These are phyloP conservation scores for Ramalina intermedia DNA, from an alignment of 495 filamentous ascomycete species.

Conservation along the genomic window DNA sequence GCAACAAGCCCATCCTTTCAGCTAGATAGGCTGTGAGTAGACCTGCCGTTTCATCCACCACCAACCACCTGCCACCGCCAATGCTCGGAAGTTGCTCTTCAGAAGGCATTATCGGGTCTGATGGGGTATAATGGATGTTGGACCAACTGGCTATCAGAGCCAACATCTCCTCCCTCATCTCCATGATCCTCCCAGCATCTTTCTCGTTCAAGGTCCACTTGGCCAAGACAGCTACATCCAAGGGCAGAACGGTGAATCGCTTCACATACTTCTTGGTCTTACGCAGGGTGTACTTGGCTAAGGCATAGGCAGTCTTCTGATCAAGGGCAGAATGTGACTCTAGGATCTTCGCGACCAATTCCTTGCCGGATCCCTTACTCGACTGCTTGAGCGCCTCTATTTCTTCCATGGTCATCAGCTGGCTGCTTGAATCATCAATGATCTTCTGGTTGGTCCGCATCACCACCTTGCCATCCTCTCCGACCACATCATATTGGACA, in stretches of 20 bases:
- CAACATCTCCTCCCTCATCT: conserved; percentile 75
- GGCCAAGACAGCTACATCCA: conserved; percentile 62
- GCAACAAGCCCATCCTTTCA: conserved; percentile 78
- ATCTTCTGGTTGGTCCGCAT: conserved; percentile 68
- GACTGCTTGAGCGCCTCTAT: conserved; percentile 84
- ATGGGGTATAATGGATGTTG: conserved; percentile 39
- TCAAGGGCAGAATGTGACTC: conserved; percentile 72
- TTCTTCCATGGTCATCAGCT: conserved; percentile 69
- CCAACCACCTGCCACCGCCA: conserved; percentile 62
- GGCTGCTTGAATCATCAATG: conserved; percentile 65
- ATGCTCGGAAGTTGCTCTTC: conserved; percentile 7
- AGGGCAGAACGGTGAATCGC: conserved; percentile 66
- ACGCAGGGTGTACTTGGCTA: conserved; percentile 87
- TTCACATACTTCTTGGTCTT: conserved; percentile 89
- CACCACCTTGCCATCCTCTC: conserved; percentile 42
- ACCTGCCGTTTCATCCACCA: conserved; percentile 83
- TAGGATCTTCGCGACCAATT: conserved; percentile 75
- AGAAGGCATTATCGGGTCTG: background rate
- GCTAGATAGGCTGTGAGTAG: conserved; percentile 77
- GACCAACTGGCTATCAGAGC: conserved; percentile 53
- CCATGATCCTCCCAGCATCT: conserved; percentile 68
- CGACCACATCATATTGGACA: conserved; percentile 34
- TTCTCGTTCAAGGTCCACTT: conserved; percentile 62
- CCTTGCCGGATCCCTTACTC: conserved; percentile 63
- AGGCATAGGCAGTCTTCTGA: conserved; percentile 84